These are phyloP conservation scores for Ricinus communis DNA, from an alignment of 345 rosid species.

Conservation along the genomic window DNA sequence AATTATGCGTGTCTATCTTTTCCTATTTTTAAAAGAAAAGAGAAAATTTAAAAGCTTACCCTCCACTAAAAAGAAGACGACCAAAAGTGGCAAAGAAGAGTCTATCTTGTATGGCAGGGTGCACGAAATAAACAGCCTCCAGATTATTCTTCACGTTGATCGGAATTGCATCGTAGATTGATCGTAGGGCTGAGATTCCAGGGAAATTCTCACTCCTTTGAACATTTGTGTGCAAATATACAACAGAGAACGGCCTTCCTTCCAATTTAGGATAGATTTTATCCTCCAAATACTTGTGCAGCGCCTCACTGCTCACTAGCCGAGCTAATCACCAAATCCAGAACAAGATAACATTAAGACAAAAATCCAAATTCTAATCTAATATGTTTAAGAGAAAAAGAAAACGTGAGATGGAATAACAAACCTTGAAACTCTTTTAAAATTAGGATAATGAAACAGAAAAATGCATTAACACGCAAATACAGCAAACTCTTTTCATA, in stretches of 20 bases:
- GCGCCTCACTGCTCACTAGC: constrained; percentile 35
- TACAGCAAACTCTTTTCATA: background rate
- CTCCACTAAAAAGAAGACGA: constrained; percentile 52
- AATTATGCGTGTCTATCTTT: no score
- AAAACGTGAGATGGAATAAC: background rate
- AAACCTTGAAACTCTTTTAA: background rate
- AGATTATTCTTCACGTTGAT: constrained; percentile 35
- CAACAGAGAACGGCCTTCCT: constrained; percentile 44
- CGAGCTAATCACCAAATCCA: constrained; percentile 32
- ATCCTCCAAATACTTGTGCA: constrained; percentile 53
- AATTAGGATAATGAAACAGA: background rate
- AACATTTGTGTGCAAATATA: constrained; percentile 54
- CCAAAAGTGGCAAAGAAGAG: constrained; percentile 68
- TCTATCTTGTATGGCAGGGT: constrained; percentile 52
- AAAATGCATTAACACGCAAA: background rate
- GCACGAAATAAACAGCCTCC: constrained; percentile 53
- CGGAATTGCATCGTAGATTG: constrained; percentile 50
- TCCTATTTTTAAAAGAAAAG: background rate
- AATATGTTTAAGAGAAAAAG: background rate
- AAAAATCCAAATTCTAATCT: background rate
- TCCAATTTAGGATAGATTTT: constrained; percentile 38
- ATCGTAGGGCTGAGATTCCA: constrained; percentile 47
- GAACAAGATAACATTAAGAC: background rate
- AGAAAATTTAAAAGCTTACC: constrained; percentile 36
- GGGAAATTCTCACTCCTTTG: constrained; percentile 54